Evolutionary conservation across 2,329 filamentous ascomycete genomes (phyloP).

Genomic region (Claviceps maximensis): DNA sequence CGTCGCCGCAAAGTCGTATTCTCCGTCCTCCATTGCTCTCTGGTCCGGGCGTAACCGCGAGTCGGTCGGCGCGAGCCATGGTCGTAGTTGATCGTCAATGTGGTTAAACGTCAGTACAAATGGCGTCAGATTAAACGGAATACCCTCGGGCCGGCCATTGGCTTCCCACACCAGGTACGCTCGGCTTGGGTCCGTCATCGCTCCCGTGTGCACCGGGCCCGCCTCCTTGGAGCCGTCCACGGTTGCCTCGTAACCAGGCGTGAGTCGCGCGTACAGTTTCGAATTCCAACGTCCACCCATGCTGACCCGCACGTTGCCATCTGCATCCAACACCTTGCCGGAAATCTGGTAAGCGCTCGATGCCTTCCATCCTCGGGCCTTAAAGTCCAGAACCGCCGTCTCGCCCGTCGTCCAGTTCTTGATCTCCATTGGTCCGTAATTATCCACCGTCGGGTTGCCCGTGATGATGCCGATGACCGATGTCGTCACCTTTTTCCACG

Average conservation of each 20-base stretch:
- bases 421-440: conserved; percentile 93
- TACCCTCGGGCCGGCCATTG: conserved; percentile 63
- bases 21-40: conserved; percentile 95
- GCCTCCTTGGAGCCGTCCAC: conserved; percentile 42
- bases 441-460: conserved; percentile 90
- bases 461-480: conserved; percentile 98
- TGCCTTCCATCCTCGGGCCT: conserved; percentile 89
- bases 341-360: conserved; percentile 79
- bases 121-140: conserved; percentile 94
- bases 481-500: conserved; percentile 97
- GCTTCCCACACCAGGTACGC: conserved; percentile 92
- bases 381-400: conserved; percentile 81
- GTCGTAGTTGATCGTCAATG: conserved; percentile 65
- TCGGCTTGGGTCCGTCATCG: conserved; percentile 51
- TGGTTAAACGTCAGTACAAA: conserved; percentile 94
- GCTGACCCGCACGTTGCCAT: conserved; percentile 73
- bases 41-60: conserved; percentile 89
- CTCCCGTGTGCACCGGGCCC: conserved; percentile 31
- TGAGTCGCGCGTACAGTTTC: conserved; percentile 86
- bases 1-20: conserved; percentile 81
- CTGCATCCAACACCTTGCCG: conserved; percentile 69
- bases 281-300: conserved; percentile 96
- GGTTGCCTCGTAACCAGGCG: conserved; percentile 73
- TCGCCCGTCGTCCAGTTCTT: conserved; percentile 97
- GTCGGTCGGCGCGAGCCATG: conserved; percentile 79